Conservation (phyloP, 805 yeast genomes). For the Ogataea ramenticola region DNA sequence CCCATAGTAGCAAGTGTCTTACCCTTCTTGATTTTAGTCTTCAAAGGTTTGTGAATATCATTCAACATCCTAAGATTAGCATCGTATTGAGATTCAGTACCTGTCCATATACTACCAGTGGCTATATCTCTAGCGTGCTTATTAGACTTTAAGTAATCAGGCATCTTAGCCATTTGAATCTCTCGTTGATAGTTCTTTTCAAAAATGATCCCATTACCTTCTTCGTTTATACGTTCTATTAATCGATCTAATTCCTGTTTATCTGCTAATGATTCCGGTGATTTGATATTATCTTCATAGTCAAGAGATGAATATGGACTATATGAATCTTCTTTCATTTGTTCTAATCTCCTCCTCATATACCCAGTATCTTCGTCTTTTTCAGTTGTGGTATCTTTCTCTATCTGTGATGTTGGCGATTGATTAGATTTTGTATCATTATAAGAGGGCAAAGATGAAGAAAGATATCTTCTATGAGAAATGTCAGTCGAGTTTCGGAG, state of each 20-base stretch:
- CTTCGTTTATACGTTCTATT: slow-evolving; percentile 22
- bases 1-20: not conserved
- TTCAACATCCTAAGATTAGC: slow-evolving; percentile 46
- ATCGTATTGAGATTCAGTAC: slow-evolving; percentile 41
- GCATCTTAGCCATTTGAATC: slow-evolving; percentile 35
- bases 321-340: slow-evolving; percentile 34
- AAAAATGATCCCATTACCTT: slow-evolving; percentile 19
- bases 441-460: no score
- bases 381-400: no score
- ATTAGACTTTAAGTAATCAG: slow-evolving; percentile 29
- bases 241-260: slow-evolving; percentile 26
- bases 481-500: no score
- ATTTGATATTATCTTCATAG: not conserved
- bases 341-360: slow-evolving; percentile 30
- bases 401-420: no score
- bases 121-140: slow-evolving; percentile 43
- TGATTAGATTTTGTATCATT: no score
- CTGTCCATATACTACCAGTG: slow-evolving; percentile 49
- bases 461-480: no score
- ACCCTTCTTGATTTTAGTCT: slow-evolving; percentile 6
- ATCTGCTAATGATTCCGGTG: slow-evolving; percentile 18
- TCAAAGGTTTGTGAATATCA: slow-evolving; percentile 39
- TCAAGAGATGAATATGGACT: not conserved
- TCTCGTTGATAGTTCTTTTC: slow-evolving; percentile 31
- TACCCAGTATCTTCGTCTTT: slow-evolving; percentile 12